These are phyloP conservation scores for Yamadazyma atmosphaerica DNA, from an alignment of 1,139 yeast genomes.

Conservation along the genomic window DNA sequence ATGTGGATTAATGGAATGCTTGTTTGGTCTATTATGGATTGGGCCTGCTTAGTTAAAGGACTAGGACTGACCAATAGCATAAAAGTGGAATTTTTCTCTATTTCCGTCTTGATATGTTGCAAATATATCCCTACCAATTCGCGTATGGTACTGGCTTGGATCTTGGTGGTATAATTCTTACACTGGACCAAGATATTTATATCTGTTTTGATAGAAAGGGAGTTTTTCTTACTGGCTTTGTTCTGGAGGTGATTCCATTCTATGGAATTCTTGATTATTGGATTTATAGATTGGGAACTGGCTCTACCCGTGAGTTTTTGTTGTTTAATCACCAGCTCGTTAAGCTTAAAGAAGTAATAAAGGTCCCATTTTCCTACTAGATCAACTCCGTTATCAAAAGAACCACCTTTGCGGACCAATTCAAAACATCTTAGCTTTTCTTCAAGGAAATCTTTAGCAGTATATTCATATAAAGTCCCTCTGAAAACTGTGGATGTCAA, in stretches of 20 bases:
- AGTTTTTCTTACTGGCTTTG: conserved; percentile 2
- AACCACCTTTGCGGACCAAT: conserved; percentile 54
- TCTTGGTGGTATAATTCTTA: conserved; percentile 47
- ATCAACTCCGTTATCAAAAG: conserved; percentile 75
- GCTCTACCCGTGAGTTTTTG: not conserved
- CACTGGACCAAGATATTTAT: conserved; percentile 56
- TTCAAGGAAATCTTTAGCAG: conserved; percentile 49
- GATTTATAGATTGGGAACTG: conserved; percentile 7
- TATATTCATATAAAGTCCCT: conserved; percentile 71
- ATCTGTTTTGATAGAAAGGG: conserved; percentile 26
- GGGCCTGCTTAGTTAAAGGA: conserved; percentile 59
- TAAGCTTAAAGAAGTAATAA: conserved; percentile 22
- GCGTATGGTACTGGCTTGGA: conserved; percentile 53
- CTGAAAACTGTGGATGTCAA: conserved; percentile 50
- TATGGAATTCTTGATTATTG: conserved; percentile 18
- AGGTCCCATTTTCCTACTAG: conserved; percentile 62
- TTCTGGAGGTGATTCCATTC: conserved; percentile 14
- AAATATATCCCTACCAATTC: conserved; percentile 59
- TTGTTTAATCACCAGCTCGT: conserved; percentile 6
- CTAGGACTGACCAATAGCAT: conserved; percentile 58
- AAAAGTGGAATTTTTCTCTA: conserved; percentile 20
- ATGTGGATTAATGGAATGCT: conserved; percentile 56
- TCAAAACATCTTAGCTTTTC: conserved; percentile 43
- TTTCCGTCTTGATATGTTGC: conserved; percentile 32
- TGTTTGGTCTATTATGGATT: conserved; percentile 53